phyloP scores from a whole-genome alignment of 306 rosid species.

The Rosa lucieae region DNA sequence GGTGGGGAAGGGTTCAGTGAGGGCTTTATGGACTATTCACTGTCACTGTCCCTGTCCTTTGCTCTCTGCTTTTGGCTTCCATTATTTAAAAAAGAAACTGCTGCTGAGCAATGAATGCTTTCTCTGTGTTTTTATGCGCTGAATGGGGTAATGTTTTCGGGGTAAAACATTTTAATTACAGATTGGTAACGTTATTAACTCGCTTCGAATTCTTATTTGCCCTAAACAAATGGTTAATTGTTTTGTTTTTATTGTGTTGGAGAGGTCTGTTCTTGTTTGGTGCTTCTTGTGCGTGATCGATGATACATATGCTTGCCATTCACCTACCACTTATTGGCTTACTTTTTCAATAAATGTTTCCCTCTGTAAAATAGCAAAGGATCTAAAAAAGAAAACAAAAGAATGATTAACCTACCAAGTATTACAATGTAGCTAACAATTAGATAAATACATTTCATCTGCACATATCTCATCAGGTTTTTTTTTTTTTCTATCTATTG shows the following conservation, averaged over 20 bases:
- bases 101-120: not conserved
- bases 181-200: not conserved
- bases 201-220: too few species aligned
- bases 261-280: not conserved
- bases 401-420: not conserved
- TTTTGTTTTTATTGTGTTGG: not conserved
- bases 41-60: not conserved
- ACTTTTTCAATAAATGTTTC: not conserved
- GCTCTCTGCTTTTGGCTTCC: not conserved
- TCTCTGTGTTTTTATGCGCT: not conserved
- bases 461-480: not conserved
- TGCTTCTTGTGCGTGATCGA: conserved; percentile 10
- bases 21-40: conserved; percentile 6
- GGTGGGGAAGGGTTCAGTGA: not conserved
- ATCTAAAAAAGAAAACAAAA: not conserved
- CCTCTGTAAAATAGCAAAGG: not conserved
- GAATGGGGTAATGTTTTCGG: not conserved
- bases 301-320: conserved; percentile 1
- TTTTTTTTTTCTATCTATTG: too few species aligned
- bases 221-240: not conserved
- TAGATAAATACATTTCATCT: not conserved
- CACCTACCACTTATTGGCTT: not conserved
- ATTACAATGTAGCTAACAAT: not conserved
- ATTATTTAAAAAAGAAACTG: not conserved
- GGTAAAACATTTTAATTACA: too few species aligned